A percentile compares a stretch with the other conserved stretches of the same genome.
Conservation (phyloP, 2,329 filamentous ascomycete genomes). For the Trichophyton schoenleinii region DNA sequence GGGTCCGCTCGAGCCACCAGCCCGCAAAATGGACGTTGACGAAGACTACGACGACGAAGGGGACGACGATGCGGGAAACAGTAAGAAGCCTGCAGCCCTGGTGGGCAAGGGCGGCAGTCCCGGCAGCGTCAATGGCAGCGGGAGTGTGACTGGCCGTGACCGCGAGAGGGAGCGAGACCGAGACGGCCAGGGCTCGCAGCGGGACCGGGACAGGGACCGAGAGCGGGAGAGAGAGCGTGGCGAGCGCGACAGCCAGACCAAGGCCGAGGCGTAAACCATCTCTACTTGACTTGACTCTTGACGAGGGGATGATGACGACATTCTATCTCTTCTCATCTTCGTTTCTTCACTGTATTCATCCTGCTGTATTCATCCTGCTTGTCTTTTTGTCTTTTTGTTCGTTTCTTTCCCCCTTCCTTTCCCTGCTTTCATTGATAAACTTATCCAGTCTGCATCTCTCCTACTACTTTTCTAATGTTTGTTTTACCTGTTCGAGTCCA, state of each 20-base stretch:
- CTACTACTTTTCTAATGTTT: neutral
- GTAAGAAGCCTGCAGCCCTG: conserved; percentile 31
- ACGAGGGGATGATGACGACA: neutral
- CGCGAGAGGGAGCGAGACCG: neutral
- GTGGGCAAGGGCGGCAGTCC: conserved; percentile 23
- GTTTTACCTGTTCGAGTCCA: neutral
- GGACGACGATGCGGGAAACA: conserved; percentile 51
- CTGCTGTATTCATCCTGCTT: neutral
- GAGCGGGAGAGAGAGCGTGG: neutral
- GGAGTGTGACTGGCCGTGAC: conserved; percentile 8
- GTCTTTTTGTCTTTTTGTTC: neutral
- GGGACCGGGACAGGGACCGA: neutral
- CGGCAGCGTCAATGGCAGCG: conserved; percentile 1
- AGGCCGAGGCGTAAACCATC: neutral
- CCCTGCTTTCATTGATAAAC: neutral
- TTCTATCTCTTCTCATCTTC: neutral
- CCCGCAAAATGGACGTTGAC: conserved; percentile 90
- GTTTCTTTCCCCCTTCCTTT: neutral
- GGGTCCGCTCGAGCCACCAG: conserved; percentile 59
- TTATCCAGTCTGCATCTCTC: neutral
- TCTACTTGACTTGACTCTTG: neutral
- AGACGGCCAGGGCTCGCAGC: neutral
- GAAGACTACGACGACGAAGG: conserved; percentile 94
- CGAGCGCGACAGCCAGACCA: neutral
- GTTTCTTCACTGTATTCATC: neutral